Conservation (phyloP, 768 basidiomycete genomes). For the Boletus insuetus region DNA sequence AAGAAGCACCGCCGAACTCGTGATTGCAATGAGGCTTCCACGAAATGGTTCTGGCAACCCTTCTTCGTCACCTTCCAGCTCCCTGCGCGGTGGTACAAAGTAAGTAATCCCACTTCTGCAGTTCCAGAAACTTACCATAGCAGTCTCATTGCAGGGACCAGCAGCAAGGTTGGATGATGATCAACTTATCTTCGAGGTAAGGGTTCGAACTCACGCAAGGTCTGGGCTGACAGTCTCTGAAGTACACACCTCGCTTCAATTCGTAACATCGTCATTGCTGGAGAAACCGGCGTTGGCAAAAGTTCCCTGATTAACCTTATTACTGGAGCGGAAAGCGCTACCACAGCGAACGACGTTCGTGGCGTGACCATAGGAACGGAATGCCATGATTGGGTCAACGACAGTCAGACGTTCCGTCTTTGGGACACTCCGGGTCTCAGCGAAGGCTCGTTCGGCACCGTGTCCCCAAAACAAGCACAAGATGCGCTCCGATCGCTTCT, state of each 20-base stretch:
- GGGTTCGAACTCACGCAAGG: background rate
- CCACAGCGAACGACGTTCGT: conserved; percentile 19
- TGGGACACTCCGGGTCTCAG: conserved; percentile 35
- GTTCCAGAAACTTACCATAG: background rate
- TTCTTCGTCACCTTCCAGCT: conserved; percentile 2
- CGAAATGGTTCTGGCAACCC: conserved; percentile 9
- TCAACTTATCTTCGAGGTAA: conserved; percentile 4
- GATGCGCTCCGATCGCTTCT: conserved; percentile 27
- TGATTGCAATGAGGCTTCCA: conserved; percentile 23
- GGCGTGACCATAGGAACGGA: conserved; percentile 24
- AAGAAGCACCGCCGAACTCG: conserved; percentile 15
- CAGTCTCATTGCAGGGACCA: background rate
- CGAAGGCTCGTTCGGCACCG: conserved; percentile 25
- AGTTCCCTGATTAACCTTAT: conserved; percentile 32
- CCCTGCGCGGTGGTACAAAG: background rate
- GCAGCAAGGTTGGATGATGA: conserved; percentile 6
- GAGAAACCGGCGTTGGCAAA: conserved; percentile 32
- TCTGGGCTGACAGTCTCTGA: conserved; percentile 5
- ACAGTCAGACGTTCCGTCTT: conserved; percentile 22
- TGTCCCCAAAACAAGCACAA: conserved; percentile 22
- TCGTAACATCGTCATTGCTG: conserved; percentile 29
- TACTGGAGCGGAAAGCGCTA: conserved; percentile 20
- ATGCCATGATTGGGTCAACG: conserved; percentile 15
- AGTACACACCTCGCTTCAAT: conserved; percentile 12
- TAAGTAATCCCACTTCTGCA: background rate